Percentiles rank a stretch among this genome's conserved stretches.
Evolutionary conservation across 106 monocot genomes (phyloP).

Genomic region (Dactylorhiza incarnata): DNA sequence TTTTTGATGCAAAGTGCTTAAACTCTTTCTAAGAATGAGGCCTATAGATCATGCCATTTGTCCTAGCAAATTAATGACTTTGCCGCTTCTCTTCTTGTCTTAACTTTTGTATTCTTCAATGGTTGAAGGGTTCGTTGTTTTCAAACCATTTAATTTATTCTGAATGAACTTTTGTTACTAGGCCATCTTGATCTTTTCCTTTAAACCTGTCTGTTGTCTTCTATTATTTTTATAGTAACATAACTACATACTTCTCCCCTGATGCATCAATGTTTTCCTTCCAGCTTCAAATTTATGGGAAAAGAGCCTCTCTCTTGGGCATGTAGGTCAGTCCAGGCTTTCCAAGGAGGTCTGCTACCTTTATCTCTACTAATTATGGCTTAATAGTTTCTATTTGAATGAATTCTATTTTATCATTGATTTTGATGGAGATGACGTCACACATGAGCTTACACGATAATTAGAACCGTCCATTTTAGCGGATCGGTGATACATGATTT

Average conservation of each 20-base stretch:
- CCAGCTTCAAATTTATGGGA: slow-evolving; percentile 46
- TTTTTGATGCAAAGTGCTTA: neutral
- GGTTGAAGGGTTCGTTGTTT: no score
- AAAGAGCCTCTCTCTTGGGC: slow-evolving; percentile 39
- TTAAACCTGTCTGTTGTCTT: neutral
- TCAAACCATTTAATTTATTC: no score
- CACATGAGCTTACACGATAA: no score
- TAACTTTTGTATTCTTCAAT: neutral
- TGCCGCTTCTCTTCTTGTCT: neutral
- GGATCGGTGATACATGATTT: no score
- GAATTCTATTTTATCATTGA: no score
- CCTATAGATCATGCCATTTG: neutral
- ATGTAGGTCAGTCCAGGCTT: slow-evolving; percentile 16
- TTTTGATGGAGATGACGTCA: no score
- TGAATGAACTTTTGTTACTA: neutral
- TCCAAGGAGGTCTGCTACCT: slow-evolving; percentile 45
- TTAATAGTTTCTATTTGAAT: neutral
- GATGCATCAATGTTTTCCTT: neutral
- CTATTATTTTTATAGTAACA: neutral
- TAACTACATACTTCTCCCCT: neutral
- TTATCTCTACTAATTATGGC: neutral
- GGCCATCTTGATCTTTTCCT: neutral
- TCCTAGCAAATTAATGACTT: neutral
- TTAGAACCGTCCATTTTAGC: no score
- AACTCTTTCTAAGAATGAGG: neutral